Conservation (phyloP, 768 basidiomycete species). For the Kwoniella dendrophila region DNA sequence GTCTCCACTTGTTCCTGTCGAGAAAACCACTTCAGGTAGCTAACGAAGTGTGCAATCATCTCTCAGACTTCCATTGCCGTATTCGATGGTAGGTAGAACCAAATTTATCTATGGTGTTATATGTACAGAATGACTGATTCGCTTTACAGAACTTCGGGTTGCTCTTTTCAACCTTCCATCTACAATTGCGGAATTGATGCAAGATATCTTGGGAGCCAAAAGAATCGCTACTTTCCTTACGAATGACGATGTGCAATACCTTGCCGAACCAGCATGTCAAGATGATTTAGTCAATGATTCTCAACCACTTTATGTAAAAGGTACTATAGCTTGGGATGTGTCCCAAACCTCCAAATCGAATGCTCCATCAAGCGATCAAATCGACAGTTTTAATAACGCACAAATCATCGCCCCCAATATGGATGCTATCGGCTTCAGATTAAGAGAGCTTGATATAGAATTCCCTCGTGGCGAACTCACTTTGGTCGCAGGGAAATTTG, state of each 20-base stretch:
- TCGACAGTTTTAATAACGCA: neutral
- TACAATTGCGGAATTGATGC: constrained; percentile 26
- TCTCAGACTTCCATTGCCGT: constrained; percentile 47
- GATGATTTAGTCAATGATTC: neutral
- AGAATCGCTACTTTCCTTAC: constrained; percentile 33
- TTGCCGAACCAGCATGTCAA: constrained; percentile 14
- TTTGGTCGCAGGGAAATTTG: constrained; percentile 47
- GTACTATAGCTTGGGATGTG: constrained; percentile 35
- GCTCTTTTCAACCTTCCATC: constrained; percentile 26
- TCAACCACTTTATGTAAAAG: constrained; percentile 25
- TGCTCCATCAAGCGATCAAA: neutral
- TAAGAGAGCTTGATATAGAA: constrained; percentile 39
- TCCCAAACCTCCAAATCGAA: neutral
- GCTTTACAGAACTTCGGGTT: constrained; percentile 29
- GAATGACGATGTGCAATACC: constrained; percentile 37
- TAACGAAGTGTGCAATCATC: constrained; percentile 3
- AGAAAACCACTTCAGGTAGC: neutral
- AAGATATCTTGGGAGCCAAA: constrained; percentile 36
- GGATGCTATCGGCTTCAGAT: constrained; percentile 29
- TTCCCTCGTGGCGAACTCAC: constrained; percentile 45
- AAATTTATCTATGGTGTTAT: neutral
- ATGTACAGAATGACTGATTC: neutral
- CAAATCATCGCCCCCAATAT: neutral
- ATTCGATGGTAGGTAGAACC: constrained; percentile 31
- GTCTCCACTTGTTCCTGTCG: constrained; percentile 4